Conservation (phyloP, 2,329 filamentous ascomycete genomes). For the Nemania sp. region DNA sequence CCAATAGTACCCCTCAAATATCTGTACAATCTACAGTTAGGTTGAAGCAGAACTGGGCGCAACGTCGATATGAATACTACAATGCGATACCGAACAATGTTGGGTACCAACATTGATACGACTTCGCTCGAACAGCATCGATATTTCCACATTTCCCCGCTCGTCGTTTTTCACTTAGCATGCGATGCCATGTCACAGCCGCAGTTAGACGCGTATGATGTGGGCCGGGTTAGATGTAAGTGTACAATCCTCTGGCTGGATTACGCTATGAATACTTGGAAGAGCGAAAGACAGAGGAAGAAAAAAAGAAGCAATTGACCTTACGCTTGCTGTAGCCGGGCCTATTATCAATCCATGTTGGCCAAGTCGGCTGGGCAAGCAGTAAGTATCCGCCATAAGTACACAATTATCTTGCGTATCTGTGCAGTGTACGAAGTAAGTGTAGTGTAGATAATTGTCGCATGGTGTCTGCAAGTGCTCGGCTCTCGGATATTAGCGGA, state of each 20-base stretch:
- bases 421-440: neutral
- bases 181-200: slow-evolving; percentile 17
- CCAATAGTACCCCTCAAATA: slow-evolving; percentile 37
- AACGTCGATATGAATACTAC: slow-evolving; percentile 14
- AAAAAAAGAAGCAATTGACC: neutral
- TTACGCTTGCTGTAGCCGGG: too few species aligned
- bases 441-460: slow-evolving; percentile 5
- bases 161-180: slow-evolving; percentile 13
- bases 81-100: slow-evolving; percentile 5
- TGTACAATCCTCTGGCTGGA: neutral
- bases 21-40: slow-evolving; percentile 18
- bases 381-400: too few species aligned
- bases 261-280: neutral
- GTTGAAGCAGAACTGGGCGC: neutral
- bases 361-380: too few species aligned
- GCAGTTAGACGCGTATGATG: slow-evolving; percentile 8
- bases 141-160: slow-evolving; percentile 4
- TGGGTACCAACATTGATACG: slow-evolving; percentile 28
- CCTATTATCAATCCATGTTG: too few species aligned
- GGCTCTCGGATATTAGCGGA: slow-evolving; percentile 17
- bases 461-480: neutral
- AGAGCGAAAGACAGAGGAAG: neutral
- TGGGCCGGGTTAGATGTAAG: slow-evolving; percentile 5
- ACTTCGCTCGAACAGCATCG: slow-evolving; percentile 6
- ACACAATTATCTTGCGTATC: too few species aligned